These are phyloP conservation scores for Boletellus sp. DNA, from an alignment of 1,284 basidiomycete genomes.

Conservation along the genomic window DNA sequence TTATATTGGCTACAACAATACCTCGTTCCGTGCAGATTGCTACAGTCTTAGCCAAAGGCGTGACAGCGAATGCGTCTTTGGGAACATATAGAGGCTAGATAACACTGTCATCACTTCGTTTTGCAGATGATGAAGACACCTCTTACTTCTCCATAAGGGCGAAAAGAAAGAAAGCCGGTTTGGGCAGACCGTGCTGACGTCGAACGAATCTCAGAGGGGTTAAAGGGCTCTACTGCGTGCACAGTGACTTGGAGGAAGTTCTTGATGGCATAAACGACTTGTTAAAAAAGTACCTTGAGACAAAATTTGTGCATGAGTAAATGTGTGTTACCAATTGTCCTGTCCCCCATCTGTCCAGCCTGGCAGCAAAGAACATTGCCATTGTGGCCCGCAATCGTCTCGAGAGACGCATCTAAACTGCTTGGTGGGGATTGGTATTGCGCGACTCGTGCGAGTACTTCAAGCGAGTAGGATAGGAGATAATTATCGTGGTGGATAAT, in stretches of 20 bases:
- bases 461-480: conserved; percentile 65
- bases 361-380: conserved; percentile 57
- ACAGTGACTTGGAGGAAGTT: conserved; percentile 54
- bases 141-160: conserved; percentile 60
- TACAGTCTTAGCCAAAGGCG: conserved; percentile 55
- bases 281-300: conserved; percentile 9
- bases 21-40: conserved; percentile 62
- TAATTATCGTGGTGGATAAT: conserved; percentile 58
- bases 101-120: not conserved
- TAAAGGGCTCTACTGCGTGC: conserved; percentile 42
- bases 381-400: conserved; percentile 52
- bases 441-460: conserved; percentile 57
- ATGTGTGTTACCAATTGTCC: conserved; percentile 47
- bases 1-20: conserved; percentile 62
- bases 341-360: conserved; percentile 49
- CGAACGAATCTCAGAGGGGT: conserved; percentile 27
- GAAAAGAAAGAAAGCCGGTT: conserved; percentile 42
- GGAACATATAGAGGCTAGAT: conserved; percentile 62
- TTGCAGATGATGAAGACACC: not conserved
- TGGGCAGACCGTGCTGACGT: conserved; percentile 33
- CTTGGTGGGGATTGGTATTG: conserved; percentile 44
- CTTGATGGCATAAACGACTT: conserved; percentile 69
- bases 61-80: conserved; percentile 59
- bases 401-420: conserved; percentile 51
- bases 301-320: not conserved